These are phyloP conservation scores for Aspergillus coremiiformis DNA, from an alignment of 495 filamentous ascomycete genomes.

Conservation along the genomic window DNA sequence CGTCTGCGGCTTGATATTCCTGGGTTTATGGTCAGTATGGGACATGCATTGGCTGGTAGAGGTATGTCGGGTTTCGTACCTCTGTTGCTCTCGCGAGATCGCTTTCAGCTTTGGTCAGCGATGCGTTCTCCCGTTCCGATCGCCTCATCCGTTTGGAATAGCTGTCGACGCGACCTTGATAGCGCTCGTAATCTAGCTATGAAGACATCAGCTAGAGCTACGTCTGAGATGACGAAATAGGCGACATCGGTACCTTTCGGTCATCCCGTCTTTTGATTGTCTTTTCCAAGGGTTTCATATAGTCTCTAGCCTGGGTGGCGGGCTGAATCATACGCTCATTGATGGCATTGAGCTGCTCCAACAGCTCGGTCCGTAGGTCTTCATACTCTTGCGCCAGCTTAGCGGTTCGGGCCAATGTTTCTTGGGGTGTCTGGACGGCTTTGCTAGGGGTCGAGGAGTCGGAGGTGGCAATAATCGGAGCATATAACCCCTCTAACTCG, in stretches of 20 bases:
- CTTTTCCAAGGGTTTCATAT: slow-evolving; percentile 70
- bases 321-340: slow-evolving; percentile 68
- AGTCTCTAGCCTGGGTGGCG: slow-evolving; percentile 62
- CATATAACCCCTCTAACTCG: slow-evolving; percentile 73
- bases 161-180: slow-evolving; percentile 64
- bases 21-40: slow-evolving; percentile 24
- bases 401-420: slow-evolving; percentile 57
- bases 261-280: slow-evolving; percentile 89
- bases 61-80: slow-evolving; percentile 32
- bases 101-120: slow-evolving; percentile 68
- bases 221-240: background rate
- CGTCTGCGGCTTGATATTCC: slow-evolving; percentile 79
- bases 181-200: slow-evolving; percentile 74
- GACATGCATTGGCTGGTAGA: background rate
- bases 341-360: slow-evolving; percentile 65
- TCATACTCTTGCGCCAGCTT: slow-evolving; percentile 62
- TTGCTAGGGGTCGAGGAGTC: slow-evolving; percentile 43
- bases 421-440: slow-evolving; percentile 54
- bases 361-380: slow-evolving; percentile 67
- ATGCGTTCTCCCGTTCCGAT: slow-evolving; percentile 68
- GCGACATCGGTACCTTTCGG: slow-evolving; percentile 62
- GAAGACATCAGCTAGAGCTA: background rate
- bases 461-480: slow-evolving; percentile 64
- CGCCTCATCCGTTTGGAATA: slow-evolving; percentile 63
- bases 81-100: slow-evolving; percentile 63